Evolutionary conservation across 2,329 filamentous ascomycete genomes (phyloP).

Genomic region (Hymenoscyphus linearis): DNA sequence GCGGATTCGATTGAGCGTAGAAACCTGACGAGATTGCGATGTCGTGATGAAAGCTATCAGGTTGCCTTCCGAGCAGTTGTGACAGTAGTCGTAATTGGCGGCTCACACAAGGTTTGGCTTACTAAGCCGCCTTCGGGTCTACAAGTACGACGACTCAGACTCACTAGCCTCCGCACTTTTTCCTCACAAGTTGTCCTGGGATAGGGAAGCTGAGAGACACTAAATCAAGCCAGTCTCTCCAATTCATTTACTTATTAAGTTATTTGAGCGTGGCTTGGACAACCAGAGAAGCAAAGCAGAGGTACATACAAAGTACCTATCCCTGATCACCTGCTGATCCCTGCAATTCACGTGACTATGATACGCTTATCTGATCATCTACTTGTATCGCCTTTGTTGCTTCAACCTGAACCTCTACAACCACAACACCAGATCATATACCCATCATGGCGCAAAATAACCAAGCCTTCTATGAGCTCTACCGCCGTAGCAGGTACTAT

Average conservation of each 20-base stretch:
- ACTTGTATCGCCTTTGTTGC: constrained; percentile 13
- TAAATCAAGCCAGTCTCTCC: too few relatives aligned
- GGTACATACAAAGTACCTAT: too few relatives aligned
- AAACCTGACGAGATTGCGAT: constrained; percentile 4
- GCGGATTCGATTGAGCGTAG: constrained; percentile 18
- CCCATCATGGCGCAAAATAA: constrained; percentile 43
- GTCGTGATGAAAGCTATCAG: constrained; percentile 12
- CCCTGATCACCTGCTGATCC: too few relatives aligned
- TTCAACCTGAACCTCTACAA: constrained; percentile 14
- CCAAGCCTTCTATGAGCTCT: constrained; percentile 83
- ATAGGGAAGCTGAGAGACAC: too few relatives aligned
- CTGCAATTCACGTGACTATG: too few relatives aligned
- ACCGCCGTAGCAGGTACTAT: constrained; percentile 91
- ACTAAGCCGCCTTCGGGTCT: background rate
- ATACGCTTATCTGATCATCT: background rate
- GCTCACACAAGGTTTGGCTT: background rate
- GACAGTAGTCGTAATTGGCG: constrained; percentile 2
- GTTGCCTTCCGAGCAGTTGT: constrained; percentile 10
- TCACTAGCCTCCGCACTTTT: too few relatives aligned
- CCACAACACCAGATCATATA: constrained; percentile 10
- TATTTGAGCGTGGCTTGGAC: too few relatives aligned
- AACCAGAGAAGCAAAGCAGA: too few relatives aligned
- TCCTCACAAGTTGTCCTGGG: too few relatives aligned
- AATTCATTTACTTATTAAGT: too few relatives aligned
- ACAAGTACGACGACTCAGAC: too few relatives aligned